phyloP scores from a whole-genome alignment of 208 protist genomes.

The Acanthamoeba healyi region DNA sequence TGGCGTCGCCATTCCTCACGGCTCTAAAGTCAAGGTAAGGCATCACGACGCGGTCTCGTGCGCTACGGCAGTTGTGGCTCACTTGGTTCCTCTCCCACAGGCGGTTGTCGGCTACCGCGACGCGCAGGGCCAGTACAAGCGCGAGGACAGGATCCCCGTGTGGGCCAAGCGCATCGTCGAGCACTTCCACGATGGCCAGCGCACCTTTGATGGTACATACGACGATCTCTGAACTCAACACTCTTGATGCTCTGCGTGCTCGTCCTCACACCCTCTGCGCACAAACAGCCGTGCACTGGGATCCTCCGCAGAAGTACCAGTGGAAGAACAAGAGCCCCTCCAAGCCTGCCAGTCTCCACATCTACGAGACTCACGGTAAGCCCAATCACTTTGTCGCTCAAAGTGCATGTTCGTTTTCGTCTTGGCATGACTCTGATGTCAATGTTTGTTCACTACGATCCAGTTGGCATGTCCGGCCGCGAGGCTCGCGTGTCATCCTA shows the following conservation, averaged over 20 bases:
- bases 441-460: neutral
- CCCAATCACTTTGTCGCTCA: neutral
- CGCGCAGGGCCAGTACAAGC: constrained; percentile 78
- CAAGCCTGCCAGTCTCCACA: constrained; percentile 80
- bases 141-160: constrained; percentile 84
- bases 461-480: constrained; percentile 90
- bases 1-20: constrained; percentile 84
- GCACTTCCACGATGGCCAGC: constrained; percentile 76
- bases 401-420: neutral
- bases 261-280: constrained; percentile 35
- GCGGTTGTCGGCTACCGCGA: neutral
- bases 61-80: neutral
- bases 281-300: constrained; percentile 84
- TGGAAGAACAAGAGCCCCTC: constrained; percentile 85
- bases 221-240: neutral
- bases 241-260: neutral
- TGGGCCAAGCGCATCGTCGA: constrained; percentile 85
- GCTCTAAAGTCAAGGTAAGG: constrained; percentile 81
- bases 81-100: neutral
- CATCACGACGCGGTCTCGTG: no score
- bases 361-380: constrained; percentile 91
- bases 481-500: constrained; percentile 88
- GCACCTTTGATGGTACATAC: neutral
- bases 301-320: constrained; percentile 81
- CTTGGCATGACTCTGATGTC: neutral